A percentile compares a stretch with the other conserved stretches of the same genome.
Evolutionary conservation across 2,329 filamentous ascomycete species (phyloP).

Genomic region (Lecanosticta acicola): DNA sequence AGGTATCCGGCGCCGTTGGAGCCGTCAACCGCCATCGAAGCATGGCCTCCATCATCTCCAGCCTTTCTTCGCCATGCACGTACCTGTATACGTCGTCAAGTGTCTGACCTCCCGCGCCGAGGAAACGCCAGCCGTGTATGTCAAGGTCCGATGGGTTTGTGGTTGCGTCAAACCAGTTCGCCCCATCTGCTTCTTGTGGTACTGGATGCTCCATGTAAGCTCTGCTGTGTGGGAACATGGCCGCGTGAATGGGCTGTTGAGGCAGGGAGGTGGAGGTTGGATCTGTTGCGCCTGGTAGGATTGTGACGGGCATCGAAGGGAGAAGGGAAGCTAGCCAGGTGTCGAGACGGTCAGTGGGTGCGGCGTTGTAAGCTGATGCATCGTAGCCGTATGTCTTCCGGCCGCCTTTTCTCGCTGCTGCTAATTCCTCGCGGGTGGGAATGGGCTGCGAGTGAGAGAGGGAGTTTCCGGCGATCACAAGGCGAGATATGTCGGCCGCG

Average conservation of each 20-base stretch:
- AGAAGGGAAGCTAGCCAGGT: conserved; percentile 74
- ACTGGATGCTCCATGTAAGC: conserved; percentile 55
- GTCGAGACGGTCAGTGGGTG: conserved; percentile 79
- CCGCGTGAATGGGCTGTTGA: conserved; percentile 86
- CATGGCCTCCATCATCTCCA: conserved; percentile 92
- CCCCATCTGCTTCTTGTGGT: conserved; percentile 14
- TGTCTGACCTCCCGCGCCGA: conserved; percentile 87
- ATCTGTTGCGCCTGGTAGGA: conserved; percentile 78
- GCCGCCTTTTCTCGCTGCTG: conserved; percentile 43
- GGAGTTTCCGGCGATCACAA: conserved; percentile 90
- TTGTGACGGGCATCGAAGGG: conserved; percentile 78
- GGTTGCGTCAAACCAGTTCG: conserved; percentile 76
- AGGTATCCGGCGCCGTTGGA: conserved; percentile 89
- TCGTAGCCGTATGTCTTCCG: conserved; percentile 93
- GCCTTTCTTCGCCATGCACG: conserved; percentile 62
- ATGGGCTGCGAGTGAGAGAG: conserved; percentile 51
- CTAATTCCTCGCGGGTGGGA: conserved; percentile 43
- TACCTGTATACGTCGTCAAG: conserved; percentile 93
- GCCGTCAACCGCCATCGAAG: conserved; percentile 86
- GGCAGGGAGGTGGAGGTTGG: conserved; percentile 85
- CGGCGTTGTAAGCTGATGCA: conserved; percentile 75
- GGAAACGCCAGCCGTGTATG: conserved; percentile 79
- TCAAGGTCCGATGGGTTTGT: conserved; percentile 94
- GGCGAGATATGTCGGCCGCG: conserved; percentile 65
- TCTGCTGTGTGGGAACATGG: conserved; percentile 77